Conservation (phyloP, 495 filamentous ascomycete species). For the Penicillium soppii region DNA sequence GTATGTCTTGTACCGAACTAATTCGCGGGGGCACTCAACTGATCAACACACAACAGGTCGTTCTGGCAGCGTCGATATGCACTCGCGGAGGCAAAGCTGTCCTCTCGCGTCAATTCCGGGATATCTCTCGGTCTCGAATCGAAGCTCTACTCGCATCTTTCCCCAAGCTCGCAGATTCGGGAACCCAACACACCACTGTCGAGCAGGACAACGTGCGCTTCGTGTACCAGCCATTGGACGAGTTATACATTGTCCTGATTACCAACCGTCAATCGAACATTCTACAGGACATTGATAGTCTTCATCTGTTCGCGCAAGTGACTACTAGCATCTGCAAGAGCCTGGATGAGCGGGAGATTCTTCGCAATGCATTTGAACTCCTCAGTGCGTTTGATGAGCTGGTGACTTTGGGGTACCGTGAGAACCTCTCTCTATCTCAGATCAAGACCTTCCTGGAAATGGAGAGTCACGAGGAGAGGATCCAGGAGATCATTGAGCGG, state of each 20-base stretch:
- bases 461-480: constrained; percentile 98
- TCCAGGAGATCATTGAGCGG: constrained; percentile 94
- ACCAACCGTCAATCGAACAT: constrained; percentile 99
- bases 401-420: constrained; percentile 89
- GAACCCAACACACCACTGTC: constrained; percentile 94
- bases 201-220: constrained; percentile 99
- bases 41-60: constrained; percentile 63
- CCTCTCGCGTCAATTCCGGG: constrained; percentile 92
- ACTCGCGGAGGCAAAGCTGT: constrained; percentile 97
- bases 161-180: constrained; percentile 91
- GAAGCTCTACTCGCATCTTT: constrained; percentile 95
- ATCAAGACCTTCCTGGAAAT: constrained; percentile 99
- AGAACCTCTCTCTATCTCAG: constrained; percentile 90
- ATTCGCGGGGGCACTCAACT: constrained; percentile 15
- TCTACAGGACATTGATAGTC: constrained; percentile 95
- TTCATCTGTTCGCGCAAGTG: constrained; percentile 96
- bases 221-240: constrained; percentile 97
- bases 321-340: constrained; percentile 95
- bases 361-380: constrained; percentile 91
- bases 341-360: constrained; percentile 90
- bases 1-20: constrained; percentile 6
- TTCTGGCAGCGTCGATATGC: constrained; percentile 98
- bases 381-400: constrained; percentile 96
- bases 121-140: constrained; percentile 92
- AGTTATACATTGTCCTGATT: constrained; percentile 98